Evolutionary conservation across 495 filamentous ascomycete genomes (phyloP).

Genomic region (Sabuloglossum arenarium): DNA sequence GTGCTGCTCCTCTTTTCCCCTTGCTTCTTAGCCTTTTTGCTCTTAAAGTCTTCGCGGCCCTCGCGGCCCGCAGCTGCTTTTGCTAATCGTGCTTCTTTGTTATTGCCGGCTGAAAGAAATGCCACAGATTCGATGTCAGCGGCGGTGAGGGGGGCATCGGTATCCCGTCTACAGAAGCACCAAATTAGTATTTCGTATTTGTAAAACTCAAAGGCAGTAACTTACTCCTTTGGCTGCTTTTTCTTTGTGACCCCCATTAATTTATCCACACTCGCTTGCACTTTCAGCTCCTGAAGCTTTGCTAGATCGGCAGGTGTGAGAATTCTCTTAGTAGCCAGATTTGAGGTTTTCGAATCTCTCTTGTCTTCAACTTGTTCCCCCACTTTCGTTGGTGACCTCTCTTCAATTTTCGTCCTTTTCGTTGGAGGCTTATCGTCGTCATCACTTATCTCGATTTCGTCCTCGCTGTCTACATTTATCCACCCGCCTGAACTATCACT

Average conservation of each 20-base stretch:
- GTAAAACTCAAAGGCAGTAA: background rate
- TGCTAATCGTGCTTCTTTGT: constrained; percentile 62
- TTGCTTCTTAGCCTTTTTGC: constrained; percentile 62
- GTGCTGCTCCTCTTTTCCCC: constrained; percentile 74
- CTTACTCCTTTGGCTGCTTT: constrained; percentile 6
- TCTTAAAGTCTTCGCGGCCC: constrained; percentile 55
- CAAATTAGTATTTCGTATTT: background rate
- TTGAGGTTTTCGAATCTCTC: constrained; percentile 31
- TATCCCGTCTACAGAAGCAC: constrained; percentile 21
- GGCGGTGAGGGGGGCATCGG: constrained; percentile 68
- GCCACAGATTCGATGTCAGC: constrained; percentile 60
- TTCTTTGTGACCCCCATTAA: constrained; percentile 21
- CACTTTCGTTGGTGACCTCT: background rate
- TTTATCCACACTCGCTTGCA: constrained; percentile 47
- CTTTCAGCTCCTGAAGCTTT: constrained; percentile 74
- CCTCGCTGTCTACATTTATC: constrained; percentile 77
- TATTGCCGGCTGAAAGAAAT: constrained; percentile 46
- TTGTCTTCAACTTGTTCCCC: constrained; percentile 6
- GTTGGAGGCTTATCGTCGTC: constrained; percentile 32
- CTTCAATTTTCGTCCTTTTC: constrained; percentile 32
- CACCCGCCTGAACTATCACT: constrained; percentile 70
- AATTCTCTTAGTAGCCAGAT: constrained; percentile 58
- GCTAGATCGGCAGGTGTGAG: constrained; percentile 81
- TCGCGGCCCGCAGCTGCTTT: constrained; percentile 56
- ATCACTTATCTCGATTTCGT: constrained; percentile 54